Conservation (phyloP, 108 stramenopile species). For the Stephanodiscus minutulus region DNA sequence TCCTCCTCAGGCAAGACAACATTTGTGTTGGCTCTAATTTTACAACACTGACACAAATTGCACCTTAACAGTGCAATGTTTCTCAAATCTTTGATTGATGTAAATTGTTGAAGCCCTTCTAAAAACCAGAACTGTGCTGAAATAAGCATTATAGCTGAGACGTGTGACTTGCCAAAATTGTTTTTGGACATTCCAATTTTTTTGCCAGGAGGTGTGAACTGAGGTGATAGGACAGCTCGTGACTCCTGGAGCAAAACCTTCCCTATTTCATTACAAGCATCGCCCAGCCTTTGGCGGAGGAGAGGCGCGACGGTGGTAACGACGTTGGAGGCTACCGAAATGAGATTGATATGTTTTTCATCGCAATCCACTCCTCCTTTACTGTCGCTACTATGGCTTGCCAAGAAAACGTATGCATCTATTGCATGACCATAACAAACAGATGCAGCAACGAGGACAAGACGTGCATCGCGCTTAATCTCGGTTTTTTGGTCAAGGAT, state of each 20-base stretch:
- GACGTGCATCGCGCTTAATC: constrained; percentile 67
- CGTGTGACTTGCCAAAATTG: constrained; percentile 35
- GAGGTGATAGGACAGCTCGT: constrained; percentile 49
- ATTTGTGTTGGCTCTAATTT: constrained; percentile 72
- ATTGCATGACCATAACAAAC: constrained; percentile 72
- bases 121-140: constrained; percentile 87
- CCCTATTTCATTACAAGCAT: constrained; percentile 86
- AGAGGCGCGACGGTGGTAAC: constrained; percentile 44
- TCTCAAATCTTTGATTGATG: constrained; percentile 57
- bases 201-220: constrained; percentile 2
- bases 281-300: constrained; percentile 79
- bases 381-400: constrained; percentile 5
- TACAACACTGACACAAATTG: constrained; percentile 82
- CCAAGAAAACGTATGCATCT: constrained; percentile 43
- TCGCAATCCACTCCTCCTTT: constrained; percentile 5
- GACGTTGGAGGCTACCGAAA: background rate
- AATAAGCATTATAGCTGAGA: constrained; percentile 57
- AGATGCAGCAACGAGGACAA: constrained; percentile 77
- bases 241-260: constrained; percentile 69
- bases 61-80: constrained; percentile 79
- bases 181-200: background rate
- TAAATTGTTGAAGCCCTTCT: constrained; percentile 67
- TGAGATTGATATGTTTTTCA: background rate
- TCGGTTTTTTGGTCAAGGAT: constrained; percentile 56
- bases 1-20: constrained; percentile 44